phyloP scores from a whole-genome alignment of 805 yeast species.

The Wickerhamiella brachini region DNA sequence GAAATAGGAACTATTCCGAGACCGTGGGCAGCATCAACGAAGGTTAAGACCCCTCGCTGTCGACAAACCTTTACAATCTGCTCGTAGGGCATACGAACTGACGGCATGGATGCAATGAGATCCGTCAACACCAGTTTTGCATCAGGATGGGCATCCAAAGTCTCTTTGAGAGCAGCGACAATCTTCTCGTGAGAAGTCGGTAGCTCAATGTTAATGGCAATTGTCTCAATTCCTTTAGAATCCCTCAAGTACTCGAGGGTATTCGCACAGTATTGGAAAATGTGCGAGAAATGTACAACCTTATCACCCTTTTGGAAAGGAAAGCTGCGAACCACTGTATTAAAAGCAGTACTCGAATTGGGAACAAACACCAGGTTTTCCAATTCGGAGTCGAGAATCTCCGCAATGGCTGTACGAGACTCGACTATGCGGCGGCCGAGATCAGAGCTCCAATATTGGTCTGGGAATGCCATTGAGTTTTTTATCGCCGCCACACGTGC shows the following conservation, averaged over 20 bases:
- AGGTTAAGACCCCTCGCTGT: slow-evolving; percentile 34
- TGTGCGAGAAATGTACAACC: slow-evolving; percentile 35
- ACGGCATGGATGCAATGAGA: slow-evolving; percentile 53
- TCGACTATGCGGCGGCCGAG: slow-evolving; percentile 14
- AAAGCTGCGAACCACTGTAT: slow-evolving; percentile 40
- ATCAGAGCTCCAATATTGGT: slow-evolving; percentile 27
- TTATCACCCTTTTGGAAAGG: slow-evolving; percentile 42
- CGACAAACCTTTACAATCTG: slow-evolving; percentile 33
- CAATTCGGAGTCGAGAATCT: slow-evolving; percentile 35
- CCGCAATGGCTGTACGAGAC: slow-evolving; percentile 27
- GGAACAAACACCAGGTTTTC: slow-evolving; percentile 38
- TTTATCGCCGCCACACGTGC: slow-evolving; percentile 24
- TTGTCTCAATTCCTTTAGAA: slow-evolving; percentile 4
- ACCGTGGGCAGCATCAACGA: slow-evolving; percentile 64
- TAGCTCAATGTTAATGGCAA: slow-evolving; percentile 24
- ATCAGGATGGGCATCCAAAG: slow-evolving; percentile 21
- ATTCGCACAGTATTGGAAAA: slow-evolving; percentile 43
- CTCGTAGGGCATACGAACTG: slow-evolving; percentile 43
- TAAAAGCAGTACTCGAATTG: slow-evolving; percentile 51
- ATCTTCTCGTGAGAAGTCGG: slow-evolving; percentile 34
- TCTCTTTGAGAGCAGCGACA: slow-evolving; percentile 20
- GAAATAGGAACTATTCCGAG: slow-evolving; percentile 31
- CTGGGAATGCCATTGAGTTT: slow-evolving; percentile 32
- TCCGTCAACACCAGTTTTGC: slow-evolving; percentile 36
- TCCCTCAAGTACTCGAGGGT: slow-evolving; percentile 24